Percentiles rank a stretch among this genome's conserved stretches.
Conservation (phyloP, 176 grass and related monocot species). For the Calamus simplicifolius region DNA sequence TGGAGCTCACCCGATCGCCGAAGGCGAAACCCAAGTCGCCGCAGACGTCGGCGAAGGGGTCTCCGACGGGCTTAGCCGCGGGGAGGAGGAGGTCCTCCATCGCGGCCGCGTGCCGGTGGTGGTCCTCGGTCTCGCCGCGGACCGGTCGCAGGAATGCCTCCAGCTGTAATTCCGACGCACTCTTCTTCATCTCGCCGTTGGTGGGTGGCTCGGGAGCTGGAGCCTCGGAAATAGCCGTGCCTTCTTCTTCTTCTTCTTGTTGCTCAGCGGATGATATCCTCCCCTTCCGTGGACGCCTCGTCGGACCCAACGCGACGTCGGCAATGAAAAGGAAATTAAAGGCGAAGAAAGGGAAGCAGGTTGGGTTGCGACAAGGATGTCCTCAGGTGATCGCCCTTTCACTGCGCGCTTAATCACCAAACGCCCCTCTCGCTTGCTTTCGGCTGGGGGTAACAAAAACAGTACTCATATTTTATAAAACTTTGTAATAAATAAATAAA, state of each 20-base stretch:
- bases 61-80: neutral
- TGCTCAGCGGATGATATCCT: too few relatives aligned
- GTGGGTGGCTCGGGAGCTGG: too few relatives aligned
- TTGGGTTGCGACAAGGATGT: too few relatives aligned
- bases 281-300: too few relatives aligned
- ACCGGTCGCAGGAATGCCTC: constrained; percentile 42
- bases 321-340: constrained; percentile 1
- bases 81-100: constrained; percentile 20
- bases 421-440: constrained; percentile 1
- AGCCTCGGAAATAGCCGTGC: too few relatives aligned
- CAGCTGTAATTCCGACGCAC: constrained; percentile 49
- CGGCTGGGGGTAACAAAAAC: too few relatives aligned
- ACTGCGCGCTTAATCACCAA: constrained; percentile 6
- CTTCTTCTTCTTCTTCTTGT: too few relatives aligned
- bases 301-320: constrained; percentile 16
- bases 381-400: neutral
- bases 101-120: constrained; percentile 2
- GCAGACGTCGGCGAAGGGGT: too few relatives aligned
- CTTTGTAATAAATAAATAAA: too few relatives aligned
- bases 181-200: constrained; percentile 58
- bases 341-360: constrained; percentile 21
- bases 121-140: neutral
- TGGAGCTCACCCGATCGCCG: constrained; percentile 29
- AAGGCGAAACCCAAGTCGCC: constrained; percentile 8
- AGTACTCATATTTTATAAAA: too few relatives aligned